Base-by-base conservation (phyloP, 2,329 filamentous ascomycete genomes). In the Colletotrichum kahawae region DNA sequence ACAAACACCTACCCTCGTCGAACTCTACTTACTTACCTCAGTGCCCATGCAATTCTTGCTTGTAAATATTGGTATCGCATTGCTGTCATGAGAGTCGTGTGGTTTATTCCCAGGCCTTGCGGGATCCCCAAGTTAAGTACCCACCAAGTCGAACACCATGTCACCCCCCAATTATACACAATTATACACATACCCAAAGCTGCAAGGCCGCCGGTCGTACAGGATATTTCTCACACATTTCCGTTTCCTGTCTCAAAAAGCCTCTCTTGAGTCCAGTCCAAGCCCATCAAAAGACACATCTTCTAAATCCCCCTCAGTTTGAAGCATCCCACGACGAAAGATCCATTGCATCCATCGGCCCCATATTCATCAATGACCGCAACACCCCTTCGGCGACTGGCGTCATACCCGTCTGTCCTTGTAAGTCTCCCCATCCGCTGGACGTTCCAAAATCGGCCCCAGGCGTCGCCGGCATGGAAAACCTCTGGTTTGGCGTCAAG, bases 271-370 rank as follows among this genome's bases (percentile, higher is more conserved):
- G 29, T 36, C n/a, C 13, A 24, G 31, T 51, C n/a, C 29, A 62
- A 51, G 33, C 60, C 54, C 70, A 60, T n/a, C 27, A 31, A 60
- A 66, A 77, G 77, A 75, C 16, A 54, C 43, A 43, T 14, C 6
- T 54, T 18, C 18, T 13, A 59, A 27, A 27, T 34, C 43, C 10
- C 43, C 7, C 16, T 77, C 56, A 78, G 48, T 80, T 74, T 13
- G 78, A 77, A 10, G 80, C 81, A 72, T 89, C 88, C 89, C 89
- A 90, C 36, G 85, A 82, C 18, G 83, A 84, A 73, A 90, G 82
- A 77, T 91, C 90, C 88, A 93, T 91, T 13, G 88, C 87, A 77
- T 92, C 90, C 87, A 93, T 90, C 0, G 90, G 86, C 9, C 88
- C 88, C 84, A 92, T 88, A 70, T 87, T 89, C 87, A 92, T 90